Percentiles rank a stretch among this genome's conserved stretches.
These are phyloP conservation scores for Phytophthora colocasiae DNA, from an alignment of 352 stramenopile genomes.

Conservation along the genomic window DNA sequence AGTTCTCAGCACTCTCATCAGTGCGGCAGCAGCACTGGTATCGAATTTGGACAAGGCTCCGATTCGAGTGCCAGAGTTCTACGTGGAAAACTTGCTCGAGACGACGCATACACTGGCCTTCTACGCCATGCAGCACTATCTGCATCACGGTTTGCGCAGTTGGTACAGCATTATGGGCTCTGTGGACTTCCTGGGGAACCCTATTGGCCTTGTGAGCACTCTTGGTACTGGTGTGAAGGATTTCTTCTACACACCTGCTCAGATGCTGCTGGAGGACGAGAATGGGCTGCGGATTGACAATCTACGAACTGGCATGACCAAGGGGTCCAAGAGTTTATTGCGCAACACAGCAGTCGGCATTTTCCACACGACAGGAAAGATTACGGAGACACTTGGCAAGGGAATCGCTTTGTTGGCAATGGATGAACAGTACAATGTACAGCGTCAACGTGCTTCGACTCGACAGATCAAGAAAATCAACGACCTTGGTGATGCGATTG, in stretches of 20 bases:
- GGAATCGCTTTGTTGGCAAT: slow-evolving; percentile 86
- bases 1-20: slow-evolving; percentile 81
- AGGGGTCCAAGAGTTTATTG: slow-evolving; percentile 88
- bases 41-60: slow-evolving; percentile 88
- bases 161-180: slow-evolving; percentile 92
- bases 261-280: slow-evolving; percentile 93
- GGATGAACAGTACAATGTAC: slow-evolving; percentile 89
- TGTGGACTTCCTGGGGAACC: slow-evolving; percentile 91
- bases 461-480: slow-evolving; percentile 82
- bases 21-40: slow-evolving; percentile 78
- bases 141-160: slow-evolving; percentile 82
- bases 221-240: slow-evolving; percentile 92
- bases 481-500: slow-evolving; percentile 79
- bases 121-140: slow-evolving; percentile 89
- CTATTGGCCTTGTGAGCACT: slow-evolving; percentile 90
- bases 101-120: slow-evolving; percentile 86
- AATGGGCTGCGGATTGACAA: slow-evolving; percentile 88
- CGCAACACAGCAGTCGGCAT: slow-evolving; percentile 89
- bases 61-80: slow-evolving; percentile 91
- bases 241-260: slow-evolving; percentile 95
- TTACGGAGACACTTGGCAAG: slow-evolving; percentile 90
- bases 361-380: slow-evolving; percentile 91
- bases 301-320: slow-evolving; percentile 87
- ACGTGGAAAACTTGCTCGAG: slow-evolving; percentile 89
- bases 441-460: slow-evolving; percentile 78